phyloP scores from a whole-genome alignment of 2,329 filamentous ascomycete genomes.

The Conoideocrella luteorostrata region DNA sequence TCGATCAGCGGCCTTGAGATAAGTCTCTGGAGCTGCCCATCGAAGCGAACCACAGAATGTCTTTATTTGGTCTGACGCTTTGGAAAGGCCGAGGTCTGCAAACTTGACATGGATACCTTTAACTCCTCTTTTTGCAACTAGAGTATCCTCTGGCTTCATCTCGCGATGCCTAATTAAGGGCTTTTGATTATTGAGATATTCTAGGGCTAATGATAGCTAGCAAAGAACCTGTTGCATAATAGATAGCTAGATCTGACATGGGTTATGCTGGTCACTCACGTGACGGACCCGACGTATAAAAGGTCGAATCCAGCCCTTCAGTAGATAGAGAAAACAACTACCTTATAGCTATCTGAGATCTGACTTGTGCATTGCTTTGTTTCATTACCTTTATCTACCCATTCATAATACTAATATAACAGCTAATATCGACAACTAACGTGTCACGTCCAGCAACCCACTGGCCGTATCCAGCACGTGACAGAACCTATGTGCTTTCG shows the following conservation, averaged over 20 bases:
- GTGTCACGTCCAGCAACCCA: too few relatives aligned
- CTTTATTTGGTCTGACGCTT: constrained; percentile 87
- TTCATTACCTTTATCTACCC: too few relatives aligned
- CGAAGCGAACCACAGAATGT: constrained; percentile 82
- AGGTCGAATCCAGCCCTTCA: too few relatives aligned
- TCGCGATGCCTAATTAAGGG: constrained; percentile 74
- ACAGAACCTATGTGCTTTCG: constrained; percentile 11
- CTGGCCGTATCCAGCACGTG: too few relatives aligned
- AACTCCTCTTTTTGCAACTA: constrained; percentile 63
- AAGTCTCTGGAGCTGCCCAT: constrained; percentile 85
- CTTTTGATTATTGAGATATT: constrained; percentile 11
- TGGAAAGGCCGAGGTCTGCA: constrained; percentile 89
- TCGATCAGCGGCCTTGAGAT: not conserved
- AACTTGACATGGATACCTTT: constrained; percentile 75
- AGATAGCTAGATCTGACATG: too few relatives aligned
- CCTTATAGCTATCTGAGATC: too few relatives aligned
- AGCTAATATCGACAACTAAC: too few relatives aligned
- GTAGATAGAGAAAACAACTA: too few relatives aligned
- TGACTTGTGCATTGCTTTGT: too few relatives aligned
- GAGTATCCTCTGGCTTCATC: constrained; percentile 89
- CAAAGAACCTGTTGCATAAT: constrained; percentile 8
- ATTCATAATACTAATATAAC: too few relatives aligned
- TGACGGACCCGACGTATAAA: too few relatives aligned
- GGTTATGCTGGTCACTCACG: too few relatives aligned
- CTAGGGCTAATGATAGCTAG: constrained; percentile 13